phyloP scores from a whole-genome alignment of 2,329 filamentous ascomycete species.

The Colletotrichum incanum region DNA sequence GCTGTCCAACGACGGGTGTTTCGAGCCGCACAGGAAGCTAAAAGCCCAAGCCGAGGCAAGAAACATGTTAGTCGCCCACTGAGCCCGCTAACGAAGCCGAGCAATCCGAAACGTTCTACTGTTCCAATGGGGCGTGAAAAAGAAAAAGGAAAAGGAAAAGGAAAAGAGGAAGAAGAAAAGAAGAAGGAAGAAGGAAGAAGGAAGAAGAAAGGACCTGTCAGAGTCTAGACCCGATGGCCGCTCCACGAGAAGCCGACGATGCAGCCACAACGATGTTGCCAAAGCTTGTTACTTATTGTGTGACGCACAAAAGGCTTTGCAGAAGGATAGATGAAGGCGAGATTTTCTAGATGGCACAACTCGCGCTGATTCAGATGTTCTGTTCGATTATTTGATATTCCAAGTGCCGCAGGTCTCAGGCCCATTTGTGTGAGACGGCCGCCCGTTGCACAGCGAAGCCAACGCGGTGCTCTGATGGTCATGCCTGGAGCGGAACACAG shows the following conservation, averaged over 20 bases:
- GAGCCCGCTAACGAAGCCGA: not conserved
- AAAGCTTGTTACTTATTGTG: slow-evolving; percentile 3
- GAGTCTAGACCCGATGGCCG: not conserved
- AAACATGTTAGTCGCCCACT: not conserved
- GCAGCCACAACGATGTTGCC: not conserved
- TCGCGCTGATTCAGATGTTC: not conserved
- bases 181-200: not conserved
- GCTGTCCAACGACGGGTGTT: slow-evolving; percentile 1
- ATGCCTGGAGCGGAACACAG: not conserved
- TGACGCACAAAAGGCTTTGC: not conserved
- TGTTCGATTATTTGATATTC: not conserved
- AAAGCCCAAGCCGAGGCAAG: not conserved
- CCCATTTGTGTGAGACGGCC: slow-evolving; percentile 5
- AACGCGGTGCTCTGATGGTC: not conserved
- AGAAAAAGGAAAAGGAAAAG: not conserved
- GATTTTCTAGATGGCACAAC: not conserved
- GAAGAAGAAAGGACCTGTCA: not conserved
- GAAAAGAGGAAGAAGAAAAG: no score
- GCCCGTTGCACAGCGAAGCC: not conserved
- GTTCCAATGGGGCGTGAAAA: not conserved
- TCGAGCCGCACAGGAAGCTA: not conserved
- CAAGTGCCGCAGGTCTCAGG: not conserved
- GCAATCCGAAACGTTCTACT: not conserved
- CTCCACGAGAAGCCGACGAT: not conserved
- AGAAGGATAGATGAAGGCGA: not conserved